These are phyloP conservation scores for Ustilago xerochloae DNA, from an alignment of 1,284 basidiomycete species.

Conservation along the genomic window DNA sequence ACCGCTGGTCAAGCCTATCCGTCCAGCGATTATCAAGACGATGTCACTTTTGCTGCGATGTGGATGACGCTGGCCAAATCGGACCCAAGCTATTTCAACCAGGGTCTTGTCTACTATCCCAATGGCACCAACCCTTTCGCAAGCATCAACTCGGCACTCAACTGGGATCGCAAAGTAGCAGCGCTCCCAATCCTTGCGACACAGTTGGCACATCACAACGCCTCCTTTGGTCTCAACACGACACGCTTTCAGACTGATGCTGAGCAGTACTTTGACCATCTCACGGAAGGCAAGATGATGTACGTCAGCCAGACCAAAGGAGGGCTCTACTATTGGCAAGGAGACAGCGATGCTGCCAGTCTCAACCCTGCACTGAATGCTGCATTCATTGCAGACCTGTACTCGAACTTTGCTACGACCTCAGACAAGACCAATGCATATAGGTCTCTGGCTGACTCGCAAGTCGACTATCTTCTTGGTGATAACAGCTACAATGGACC, in stretches of 20 bases:
- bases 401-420: slow-evolving; percentile 74
- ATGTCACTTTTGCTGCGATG: slow-evolving; percentile 76
- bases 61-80: slow-evolving; percentile 80
- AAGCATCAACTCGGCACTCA: slow-evolving; percentile 76
- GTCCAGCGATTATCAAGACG: slow-evolving; percentile 74
- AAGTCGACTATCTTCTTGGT: slow-evolving; percentile 84
- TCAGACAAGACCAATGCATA: slow-evolving; percentile 75
- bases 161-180: slow-evolving; percentile 87
- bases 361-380: slow-evolving; percentile 87
- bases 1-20: slow-evolving; percentile 76
- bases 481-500: slow-evolving; percentile 85
- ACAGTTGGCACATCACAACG: slow-evolving; percentile 69
- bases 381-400: slow-evolving; percentile 82
- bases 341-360: slow-evolving; percentile 81
- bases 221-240: slow-evolving; percentile 75
- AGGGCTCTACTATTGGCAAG: slow-evolving; percentile 81
- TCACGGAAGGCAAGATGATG: slow-evolving; percentile 74
- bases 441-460: slow-evolving; percentile 78
- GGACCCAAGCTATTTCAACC: slow-evolving; percentile 74
- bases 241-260: slow-evolving; percentile 78
- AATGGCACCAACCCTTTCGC: slow-evolving; percentile 72
- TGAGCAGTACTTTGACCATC: slow-evolving; percentile 80
- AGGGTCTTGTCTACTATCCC: slow-evolving; percentile 77
- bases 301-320: slow-evolving; percentile 70
- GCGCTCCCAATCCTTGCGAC: slow-evolving; percentile 79